Conservation (phyloP, 768 basidiomycete species). For the Zangia roseola region DNA sequence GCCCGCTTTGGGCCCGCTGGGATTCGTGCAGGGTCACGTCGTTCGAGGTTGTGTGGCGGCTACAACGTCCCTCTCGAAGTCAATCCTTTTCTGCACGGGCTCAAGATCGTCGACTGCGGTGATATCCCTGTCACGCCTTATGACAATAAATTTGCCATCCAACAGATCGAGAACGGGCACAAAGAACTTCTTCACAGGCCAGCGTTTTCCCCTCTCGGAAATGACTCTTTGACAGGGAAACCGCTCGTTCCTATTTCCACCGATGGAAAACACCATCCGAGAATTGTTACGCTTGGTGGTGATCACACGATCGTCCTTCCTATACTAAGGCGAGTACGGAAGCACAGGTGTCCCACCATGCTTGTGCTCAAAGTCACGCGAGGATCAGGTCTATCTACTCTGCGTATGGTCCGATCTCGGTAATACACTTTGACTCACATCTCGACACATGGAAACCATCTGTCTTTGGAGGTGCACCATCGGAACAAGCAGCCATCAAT, state of each 20-base stretch:
- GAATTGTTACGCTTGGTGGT: constrained; percentile 81
- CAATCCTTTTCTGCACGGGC: constrained; percentile 69
- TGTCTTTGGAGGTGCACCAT: constrained; percentile 73
- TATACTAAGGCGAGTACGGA: constrained; percentile 38
- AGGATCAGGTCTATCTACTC: constrained; percentile 62
- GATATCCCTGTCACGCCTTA: constrained; percentile 80
- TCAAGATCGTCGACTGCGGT: constrained; percentile 74
- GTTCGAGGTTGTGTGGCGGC: constrained; percentile 74
- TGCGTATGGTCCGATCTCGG: constrained; percentile 76
- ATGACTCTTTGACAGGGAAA: constrained; percentile 59
- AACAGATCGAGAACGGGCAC: constrained; percentile 74
- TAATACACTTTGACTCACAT: constrained; percentile 88
- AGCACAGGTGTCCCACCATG: neutral
- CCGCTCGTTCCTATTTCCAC: constrained; percentile 55
- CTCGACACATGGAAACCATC: constrained; percentile 78
- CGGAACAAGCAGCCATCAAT: constrained; percentile 71
- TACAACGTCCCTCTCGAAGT: constrained; percentile 74
- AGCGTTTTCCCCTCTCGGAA: constrained; percentile 60
- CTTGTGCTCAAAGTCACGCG: neutral
- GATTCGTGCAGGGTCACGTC: constrained; percentile 75
- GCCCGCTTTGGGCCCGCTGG: constrained; percentile 86
- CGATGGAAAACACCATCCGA: constrained; percentile 78
- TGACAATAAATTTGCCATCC: constrained; percentile 69
- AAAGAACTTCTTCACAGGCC: constrained; percentile 65
- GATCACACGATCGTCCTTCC: constrained; percentile 84